Percentiles rank a stretch among this genome's conserved stretches.
Conservation (phyloP, 805 yeast species). For the Suhomyces emberorum region DNA sequence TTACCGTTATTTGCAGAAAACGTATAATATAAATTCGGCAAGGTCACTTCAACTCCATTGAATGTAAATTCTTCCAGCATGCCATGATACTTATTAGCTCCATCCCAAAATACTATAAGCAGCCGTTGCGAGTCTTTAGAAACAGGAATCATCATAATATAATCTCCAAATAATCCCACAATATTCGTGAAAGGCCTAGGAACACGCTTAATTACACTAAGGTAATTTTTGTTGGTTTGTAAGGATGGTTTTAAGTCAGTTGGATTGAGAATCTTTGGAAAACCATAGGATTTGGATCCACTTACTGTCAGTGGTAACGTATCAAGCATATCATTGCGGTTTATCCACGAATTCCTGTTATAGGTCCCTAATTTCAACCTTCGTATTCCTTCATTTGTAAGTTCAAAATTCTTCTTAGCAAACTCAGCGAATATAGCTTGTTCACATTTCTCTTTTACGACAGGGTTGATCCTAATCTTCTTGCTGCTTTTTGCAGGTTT, state of each 20-base stretch:
- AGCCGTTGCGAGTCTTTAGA: background rate
- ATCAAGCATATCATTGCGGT: conserved; percentile 1
- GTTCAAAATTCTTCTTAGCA: background rate
- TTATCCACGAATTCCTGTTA: background rate
- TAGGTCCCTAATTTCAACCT: conserved; percentile 1
- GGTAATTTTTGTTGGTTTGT: too few relatives aligned
- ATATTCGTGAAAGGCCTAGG: background rate
- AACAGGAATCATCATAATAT: background rate
- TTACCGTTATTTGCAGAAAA: background rate
- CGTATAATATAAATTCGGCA: background rate
- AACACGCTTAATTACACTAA: background rate
- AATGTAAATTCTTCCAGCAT: background rate
- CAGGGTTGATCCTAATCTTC: too few relatives aligned
- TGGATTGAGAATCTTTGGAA: too few relatives aligned
- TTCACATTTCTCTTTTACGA: too few relatives aligned
- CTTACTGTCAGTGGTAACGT: too few relatives aligned
- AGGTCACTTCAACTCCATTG: background rate
- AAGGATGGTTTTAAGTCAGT: too few relatives aligned
- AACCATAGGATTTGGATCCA: too few relatives aligned
- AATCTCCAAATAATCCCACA: background rate
- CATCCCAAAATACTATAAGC: background rate
- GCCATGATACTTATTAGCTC: background rate
- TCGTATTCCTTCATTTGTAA: background rate
- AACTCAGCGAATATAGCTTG: background rate
- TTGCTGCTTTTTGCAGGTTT: too few relatives aligned